Evolutionary conservation across 2,329 filamentous ascomycete species (phyloP).

Genomic region (Ramularia endophylla): DNA sequence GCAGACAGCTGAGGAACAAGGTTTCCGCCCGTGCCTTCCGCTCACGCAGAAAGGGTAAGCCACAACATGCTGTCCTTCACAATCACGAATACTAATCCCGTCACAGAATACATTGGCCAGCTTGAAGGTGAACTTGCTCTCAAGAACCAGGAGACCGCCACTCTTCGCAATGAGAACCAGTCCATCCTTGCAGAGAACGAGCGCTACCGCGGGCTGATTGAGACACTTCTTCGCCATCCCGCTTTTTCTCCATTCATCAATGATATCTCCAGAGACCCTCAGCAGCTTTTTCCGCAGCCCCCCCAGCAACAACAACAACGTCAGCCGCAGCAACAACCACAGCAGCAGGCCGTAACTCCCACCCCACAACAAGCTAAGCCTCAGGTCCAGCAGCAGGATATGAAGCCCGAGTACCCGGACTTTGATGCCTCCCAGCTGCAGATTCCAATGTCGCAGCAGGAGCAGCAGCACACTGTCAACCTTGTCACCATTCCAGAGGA

Average conservation of each 20-base stretch:
- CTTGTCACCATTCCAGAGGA: conserved; percentile 82
- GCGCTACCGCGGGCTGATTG: conserved; percentile 59
- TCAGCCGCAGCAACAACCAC: conserved; percentile 21
- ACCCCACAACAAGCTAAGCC: conserved; percentile 15
- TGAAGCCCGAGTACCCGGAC: conserved; percentile 31
- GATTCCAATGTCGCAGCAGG: conserved; percentile 23
- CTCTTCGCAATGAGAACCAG: conserved; percentile 69
- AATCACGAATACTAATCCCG: conserved; percentile 43
- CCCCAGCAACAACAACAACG: conserved; percentile 26
- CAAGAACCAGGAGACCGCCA: conserved; percentile 77
- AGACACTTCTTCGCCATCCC: conserved; percentile 58
- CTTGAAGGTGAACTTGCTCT: conserved; percentile 82
- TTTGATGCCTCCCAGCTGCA: conserved; percentile 35
- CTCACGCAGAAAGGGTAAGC: conserved; percentile 91
- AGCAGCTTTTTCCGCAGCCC: conserved; percentile 20
- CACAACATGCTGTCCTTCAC: not conserved
- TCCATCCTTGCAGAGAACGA: conserved; percentile 58
- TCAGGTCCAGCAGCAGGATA: conserved; percentile 33
- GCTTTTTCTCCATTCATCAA: conserved; percentile 43
- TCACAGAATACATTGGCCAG: conserved; percentile 87
- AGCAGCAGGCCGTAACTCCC: conserved; percentile 17
- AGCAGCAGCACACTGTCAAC: conserved; percentile 49
- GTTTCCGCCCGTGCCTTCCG: conserved; percentile 97
- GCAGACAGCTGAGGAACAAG: conserved; percentile 96
- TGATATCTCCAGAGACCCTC: conserved; percentile 37